Evolutionary conservation across 192 early-diverging fungal species (phyloP), one percentile per base, ranked within the genome.

Genomic region (Umbelopsis ramanniana): DNA sequence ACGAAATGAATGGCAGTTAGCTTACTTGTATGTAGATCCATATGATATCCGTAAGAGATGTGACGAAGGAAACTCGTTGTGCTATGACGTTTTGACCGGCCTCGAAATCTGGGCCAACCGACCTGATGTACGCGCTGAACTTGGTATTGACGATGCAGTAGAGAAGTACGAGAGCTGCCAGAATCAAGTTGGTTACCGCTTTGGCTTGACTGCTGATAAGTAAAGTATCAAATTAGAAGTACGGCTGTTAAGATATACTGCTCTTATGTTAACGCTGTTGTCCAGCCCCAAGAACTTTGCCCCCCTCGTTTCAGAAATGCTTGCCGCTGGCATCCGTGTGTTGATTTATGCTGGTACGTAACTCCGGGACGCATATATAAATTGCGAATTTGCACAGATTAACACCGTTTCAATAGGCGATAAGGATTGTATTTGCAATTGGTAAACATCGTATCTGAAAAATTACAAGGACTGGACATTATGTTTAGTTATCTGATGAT

Each of bases 11-110:
- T 15, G 0, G 19, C 5, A 19, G 15, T 0, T 37, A 37, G 26
- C 26, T 37, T 1, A 29, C 15, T 14, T 6, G 14, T 2, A 6
- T n/a, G 11, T 89, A 70, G 98, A 98, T 82, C 92, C 92, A 54
- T 99, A 99, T 84, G 97, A 99, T 81, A 90, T 99, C 38, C 91
- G 97, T 63, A 83, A 86, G 50, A 87, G 91, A 48, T 98, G 97
- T 82, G 91, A 93, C 70, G 84, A 79, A 43, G 40, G 40, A 70
- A 91, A 89, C 76, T 84, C 86, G 43, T 88, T 98, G 17, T 99
- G 96, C 88, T 99, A 94, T 76, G 88, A 88, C 19, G 92, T 97
- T 68, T 79, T 96, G 69, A 81, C 76, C 23, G 91, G 89, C 69
- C 93, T 99, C 66, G 89, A 95, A 70, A 68, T 74, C 1, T 99